These are phyloP conservation scores for Neopestalotiopsis sp. DNA, from an alignment of 2,329 filamentous ascomycete species.

Conservation along the genomic window DNA sequence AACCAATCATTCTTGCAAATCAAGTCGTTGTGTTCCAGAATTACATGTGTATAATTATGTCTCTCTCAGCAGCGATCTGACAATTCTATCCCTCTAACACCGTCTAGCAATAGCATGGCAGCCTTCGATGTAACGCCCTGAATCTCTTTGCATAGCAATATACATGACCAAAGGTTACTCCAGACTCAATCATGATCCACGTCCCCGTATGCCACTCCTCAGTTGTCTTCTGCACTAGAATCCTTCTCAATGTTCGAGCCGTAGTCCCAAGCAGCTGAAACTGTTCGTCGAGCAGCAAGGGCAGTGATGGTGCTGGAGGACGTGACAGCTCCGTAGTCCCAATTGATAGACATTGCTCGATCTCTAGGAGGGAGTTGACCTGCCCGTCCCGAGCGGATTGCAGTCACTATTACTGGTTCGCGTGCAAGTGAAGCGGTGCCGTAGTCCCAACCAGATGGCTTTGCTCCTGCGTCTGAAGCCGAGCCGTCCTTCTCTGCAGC, in stretches of 20 bases:
- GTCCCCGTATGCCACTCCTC: too few relatives aligned
- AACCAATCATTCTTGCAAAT: too few relatives aligned
- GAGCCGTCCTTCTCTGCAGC: neutral
- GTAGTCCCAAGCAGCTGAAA: neutral
- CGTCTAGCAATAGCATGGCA: too few relatives aligned
- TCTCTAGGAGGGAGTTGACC: neutral
- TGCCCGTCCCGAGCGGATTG: neutral
- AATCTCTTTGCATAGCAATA: too few relatives aligned
- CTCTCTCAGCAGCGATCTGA: too few relatives aligned
- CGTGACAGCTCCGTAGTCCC: neutral
- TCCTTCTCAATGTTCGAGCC: neutral
- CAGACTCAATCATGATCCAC: too few relatives aligned
- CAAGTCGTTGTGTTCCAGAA: too few relatives aligned
- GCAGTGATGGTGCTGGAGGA: neutral
- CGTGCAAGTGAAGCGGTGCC: neutral
- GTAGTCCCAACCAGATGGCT: neutral
- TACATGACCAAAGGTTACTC: too few relatives aligned
- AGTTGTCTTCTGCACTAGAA: neutral
- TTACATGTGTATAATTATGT: too few relatives aligned
- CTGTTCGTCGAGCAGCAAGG: neutral
- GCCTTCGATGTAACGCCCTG: too few relatives aligned
- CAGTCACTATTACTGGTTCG: neutral
- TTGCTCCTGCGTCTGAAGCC: neutral
- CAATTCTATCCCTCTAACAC: too few relatives aligned
- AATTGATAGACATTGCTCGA: neutral